phyloP scores from a whole-genome alignment of 768 basidiomycete genomes.

The Leccinum longicurvipes region DNA sequence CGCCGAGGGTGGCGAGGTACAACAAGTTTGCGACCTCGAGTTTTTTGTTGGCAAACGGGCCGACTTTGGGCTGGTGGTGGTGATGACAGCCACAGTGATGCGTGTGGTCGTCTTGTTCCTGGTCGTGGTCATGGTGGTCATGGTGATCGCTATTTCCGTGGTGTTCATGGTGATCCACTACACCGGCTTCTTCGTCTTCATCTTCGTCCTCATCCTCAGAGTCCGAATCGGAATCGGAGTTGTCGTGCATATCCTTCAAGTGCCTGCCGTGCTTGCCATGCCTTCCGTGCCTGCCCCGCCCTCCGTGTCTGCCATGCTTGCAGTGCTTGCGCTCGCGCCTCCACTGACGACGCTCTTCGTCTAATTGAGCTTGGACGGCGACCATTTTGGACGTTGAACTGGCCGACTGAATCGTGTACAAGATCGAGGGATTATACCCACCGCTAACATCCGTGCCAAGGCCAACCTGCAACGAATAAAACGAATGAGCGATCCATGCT shows the following conservation, averaged over 20 bases:
- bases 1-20: slow-evolving; percentile 88
- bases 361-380: slow-evolving; percentile 40
- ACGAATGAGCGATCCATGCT: not conserved
- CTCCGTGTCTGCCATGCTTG: not conserved
- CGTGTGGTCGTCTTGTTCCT: not conserved
- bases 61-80: not conserved
- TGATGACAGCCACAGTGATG: not conserved
- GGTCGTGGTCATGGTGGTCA: not conserved
- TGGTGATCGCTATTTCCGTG: not conserved
- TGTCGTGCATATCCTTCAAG: not conserved
- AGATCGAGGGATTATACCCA: slow-evolving; percentile 76
- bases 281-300: not conserved
- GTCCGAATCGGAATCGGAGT: not conserved
- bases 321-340: not conserved
- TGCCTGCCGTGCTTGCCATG: not conserved
- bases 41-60: slow-evolving; percentile 51
- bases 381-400: slow-evolving; percentile 78
- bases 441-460: slow-evolving; percentile 90
- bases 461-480: slow-evolving; percentile 58
- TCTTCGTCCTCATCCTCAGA: not conserved
- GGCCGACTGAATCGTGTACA: slow-evolving; percentile 69
- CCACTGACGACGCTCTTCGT: slow-evolving; percentile 6
- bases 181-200: not conserved
- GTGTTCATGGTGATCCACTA: not conserved
- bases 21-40: slow-evolving; percentile 70